A percentile compares a stretch with the other conserved stretches of the same genome.
Conservation (phyloP, 2,329 filamentous ascomycete species). For the Akanthomyces dipterigenus region DNA sequence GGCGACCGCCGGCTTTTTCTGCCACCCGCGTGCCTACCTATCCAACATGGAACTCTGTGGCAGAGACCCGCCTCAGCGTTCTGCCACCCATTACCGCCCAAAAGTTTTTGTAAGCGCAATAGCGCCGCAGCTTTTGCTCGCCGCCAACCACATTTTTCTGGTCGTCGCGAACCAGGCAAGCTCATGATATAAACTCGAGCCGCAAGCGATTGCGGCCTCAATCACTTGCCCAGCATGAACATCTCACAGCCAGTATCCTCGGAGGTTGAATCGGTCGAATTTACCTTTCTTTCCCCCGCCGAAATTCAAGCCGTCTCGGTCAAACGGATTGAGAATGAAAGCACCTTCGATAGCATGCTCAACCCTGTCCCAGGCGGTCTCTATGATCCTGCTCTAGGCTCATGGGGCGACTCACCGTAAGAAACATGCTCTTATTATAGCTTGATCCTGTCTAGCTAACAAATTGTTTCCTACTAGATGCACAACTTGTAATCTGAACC, state of each 20-base stretch:
- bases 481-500: slow-evolving; percentile 82
- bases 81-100: slow-evolving; percentile 20
- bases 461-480: slow-evolving; percentile 50
- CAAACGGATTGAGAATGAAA: slow-evolving; percentile 86
- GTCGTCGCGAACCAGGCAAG: slow-evolving; percentile 5
- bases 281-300: slow-evolving; percentile 71
- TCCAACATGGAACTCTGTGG: too few relatives aligned
- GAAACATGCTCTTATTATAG: slow-evolving; percentile 15
- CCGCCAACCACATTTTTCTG: slow-evolving; percentile 4
- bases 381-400: slow-evolving; percentile 86
- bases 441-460: neutral
- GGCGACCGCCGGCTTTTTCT: too few relatives aligned
- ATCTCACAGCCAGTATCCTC: slow-evolving; percentile 77
- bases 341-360: slow-evolving; percentile 86
- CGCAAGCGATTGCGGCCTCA: slow-evolving; percentile 11
- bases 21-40: too few relatives aligned
- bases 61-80: slow-evolving; percentile 19
- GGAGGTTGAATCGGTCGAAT: slow-evolving; percentile 79
- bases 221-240: slow-evolving; percentile 45
- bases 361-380: slow-evolving; percentile 86
- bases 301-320: slow-evolving; percentile 89
- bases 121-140: slow-evolving; percentile 14
- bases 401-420: slow-evolving; percentile 79
- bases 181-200: slow-evolving; percentile 7
- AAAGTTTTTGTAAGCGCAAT: slow-evolving; percentile 15